A percentile compares a stretch with the other conserved stretches of the same genome.
Conservation (phyloP, 2,329 filamentous ascomycete genomes). For the Cercospora zeae-maydis region DNA sequence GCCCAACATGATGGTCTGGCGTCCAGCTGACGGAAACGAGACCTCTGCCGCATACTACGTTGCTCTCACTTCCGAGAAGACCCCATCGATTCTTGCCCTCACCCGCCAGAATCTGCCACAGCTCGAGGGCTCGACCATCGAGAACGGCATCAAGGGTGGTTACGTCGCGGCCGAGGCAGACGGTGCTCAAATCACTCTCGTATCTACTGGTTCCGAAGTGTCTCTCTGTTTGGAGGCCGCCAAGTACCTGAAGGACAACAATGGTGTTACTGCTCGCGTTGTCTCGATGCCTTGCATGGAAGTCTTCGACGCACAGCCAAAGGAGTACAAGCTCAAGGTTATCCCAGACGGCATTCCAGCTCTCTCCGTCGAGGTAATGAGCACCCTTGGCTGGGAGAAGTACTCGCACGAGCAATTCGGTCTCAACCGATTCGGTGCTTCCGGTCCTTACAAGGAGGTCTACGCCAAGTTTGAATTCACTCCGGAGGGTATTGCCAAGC, state of each 20-base stretch:
- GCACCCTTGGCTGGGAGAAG: slow-evolving; percentile 96
- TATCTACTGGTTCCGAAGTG: slow-evolving; percentile 95
- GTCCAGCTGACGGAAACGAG: slow-evolving; percentile 97
- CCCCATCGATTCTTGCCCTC: slow-evolving; percentile 87
- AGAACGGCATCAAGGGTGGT: slow-evolving; percentile 88
- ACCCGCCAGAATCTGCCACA: slow-evolving; percentile 98
- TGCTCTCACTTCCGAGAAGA: slow-evolving; percentile 82
- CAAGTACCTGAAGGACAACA: slow-evolving; percentile 85
- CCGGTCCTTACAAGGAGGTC: slow-evolving; percentile 94
- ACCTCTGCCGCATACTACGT: slow-evolving; percentile 96
- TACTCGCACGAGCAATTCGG: slow-evolving; percentile 99
- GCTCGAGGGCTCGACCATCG: slow-evolving; percentile 88
- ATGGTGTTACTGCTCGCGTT: slow-evolving; percentile 81
- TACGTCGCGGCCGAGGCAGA: slow-evolving; percentile 85
- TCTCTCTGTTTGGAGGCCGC: slow-evolving; percentile 87
- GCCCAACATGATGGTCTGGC: slow-evolving; percentile 99
- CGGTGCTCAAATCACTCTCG: slow-evolving; percentile 79
- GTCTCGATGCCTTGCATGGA: slow-evolving; percentile 97
- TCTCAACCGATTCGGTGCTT: slow-evolving; percentile 97
- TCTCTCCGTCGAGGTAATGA: slow-evolving; percentile 93
- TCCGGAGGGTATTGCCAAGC: slow-evolving; percentile 92
- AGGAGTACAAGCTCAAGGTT: slow-evolving; percentile 91
- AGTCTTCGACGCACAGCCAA: slow-evolving; percentile 88
- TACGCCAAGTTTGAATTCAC: slow-evolving; percentile 99
- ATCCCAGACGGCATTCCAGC: slow-evolving; percentile 92